Evolutionary conservation across 768 basidiomycete genomes (phyloP).

Genomic region (Gloeostereum incarnatum): DNA sequence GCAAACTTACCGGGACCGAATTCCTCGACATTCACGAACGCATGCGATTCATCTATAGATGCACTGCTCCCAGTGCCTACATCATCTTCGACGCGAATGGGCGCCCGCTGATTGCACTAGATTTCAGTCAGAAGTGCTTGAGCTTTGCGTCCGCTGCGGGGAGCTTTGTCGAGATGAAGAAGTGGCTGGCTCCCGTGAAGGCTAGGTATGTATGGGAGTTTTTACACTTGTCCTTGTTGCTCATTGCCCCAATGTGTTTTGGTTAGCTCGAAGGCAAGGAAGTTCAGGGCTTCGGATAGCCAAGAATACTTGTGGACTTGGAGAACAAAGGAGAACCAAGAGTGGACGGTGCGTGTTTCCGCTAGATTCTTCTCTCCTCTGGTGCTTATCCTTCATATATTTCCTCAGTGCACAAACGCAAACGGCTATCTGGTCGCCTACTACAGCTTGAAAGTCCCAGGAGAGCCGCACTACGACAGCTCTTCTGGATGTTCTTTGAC

Average conservation of each 20-base stretch:
- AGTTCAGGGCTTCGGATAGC: conserved; percentile 50
- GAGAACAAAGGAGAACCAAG: conserved; percentile 35
- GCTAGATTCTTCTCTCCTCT: neutral
- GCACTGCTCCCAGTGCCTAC: no score
- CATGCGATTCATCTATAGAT: conserved; percentile 37
- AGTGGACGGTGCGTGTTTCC: conserved; percentile 49
- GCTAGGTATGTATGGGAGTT: no score
- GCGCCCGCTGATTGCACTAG: no score
- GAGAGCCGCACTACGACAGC: conserved; percentile 40
- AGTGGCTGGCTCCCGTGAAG: no score
- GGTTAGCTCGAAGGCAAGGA: conserved; percentile 32
- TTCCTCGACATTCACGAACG: conserved; percentile 60
- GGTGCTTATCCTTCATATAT: conserved; percentile 2
- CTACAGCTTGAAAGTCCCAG: conserved; percentile 46
- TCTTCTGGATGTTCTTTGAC: conserved; percentile 58
- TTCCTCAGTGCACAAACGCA: conserved; percentile 42
- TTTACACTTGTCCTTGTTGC: no score
- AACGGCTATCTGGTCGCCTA: conserved; percentile 45
- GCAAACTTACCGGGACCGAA: conserved; percentile 40
- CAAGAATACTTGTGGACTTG: conserved; percentile 55
- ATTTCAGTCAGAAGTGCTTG: no score
- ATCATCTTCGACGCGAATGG: no score
- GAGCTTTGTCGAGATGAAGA: no score
- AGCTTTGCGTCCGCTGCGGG: no score
- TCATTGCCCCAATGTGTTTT: no score